These are phyloP conservation scores for Corymbia maculata DNA, from an alignment of 345 rosid genomes.

Conservation along the genomic window DNA sequence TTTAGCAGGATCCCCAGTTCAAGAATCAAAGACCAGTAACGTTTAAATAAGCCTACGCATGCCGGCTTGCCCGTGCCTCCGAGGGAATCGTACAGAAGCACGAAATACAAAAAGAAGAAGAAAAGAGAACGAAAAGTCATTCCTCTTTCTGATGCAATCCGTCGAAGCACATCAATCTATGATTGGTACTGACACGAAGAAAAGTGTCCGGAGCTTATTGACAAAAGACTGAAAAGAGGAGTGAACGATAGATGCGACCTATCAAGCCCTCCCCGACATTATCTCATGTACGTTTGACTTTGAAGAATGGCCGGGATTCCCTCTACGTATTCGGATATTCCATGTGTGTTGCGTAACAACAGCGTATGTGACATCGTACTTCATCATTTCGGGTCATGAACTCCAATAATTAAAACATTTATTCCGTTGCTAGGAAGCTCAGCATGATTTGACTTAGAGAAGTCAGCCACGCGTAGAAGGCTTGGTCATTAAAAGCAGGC, in stretches of 20 bases:
- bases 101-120: not conserved
- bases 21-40: not conserved
- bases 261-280: not conserved
- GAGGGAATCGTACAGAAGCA: not conserved
- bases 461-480: not conserved
- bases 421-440: not conserved
- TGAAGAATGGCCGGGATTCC: not conserved
- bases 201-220: not conserved
- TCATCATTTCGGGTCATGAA: not conserved
- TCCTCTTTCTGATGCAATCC: not conserved
- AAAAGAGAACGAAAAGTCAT: not conserved
- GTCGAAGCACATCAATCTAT: not conserved
- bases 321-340: slow-evolving; percentile 1
- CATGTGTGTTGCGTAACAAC: not conserved
- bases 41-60: not conserved
- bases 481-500: not conserved
- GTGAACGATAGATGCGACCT: not conserved
- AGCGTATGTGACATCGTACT: not conserved
- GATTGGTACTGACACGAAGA: not conserved
- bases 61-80: not conserved
- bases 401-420: not conserved
- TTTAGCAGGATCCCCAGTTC: not conserved
- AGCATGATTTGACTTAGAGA: not conserved
- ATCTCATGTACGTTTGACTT: not conserved
- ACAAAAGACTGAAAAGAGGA: not conserved